Evolutionary conservation across 257 asterid species (phyloP), one percentile per base, ranked within the genome.

Genomic region (Linderniella brevidens): DNA sequence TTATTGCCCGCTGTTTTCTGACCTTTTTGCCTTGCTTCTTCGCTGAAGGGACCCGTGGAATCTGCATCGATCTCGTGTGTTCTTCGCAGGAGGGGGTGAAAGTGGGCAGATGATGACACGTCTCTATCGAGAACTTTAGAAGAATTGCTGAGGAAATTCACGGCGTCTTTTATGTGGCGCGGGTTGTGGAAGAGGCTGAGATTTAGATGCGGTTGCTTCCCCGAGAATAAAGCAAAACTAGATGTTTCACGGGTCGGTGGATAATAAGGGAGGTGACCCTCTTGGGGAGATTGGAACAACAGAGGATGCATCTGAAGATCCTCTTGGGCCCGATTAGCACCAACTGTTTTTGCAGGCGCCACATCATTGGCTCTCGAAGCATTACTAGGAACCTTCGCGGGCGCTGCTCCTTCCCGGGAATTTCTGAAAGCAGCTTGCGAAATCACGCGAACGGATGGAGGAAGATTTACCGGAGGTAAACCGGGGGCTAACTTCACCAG

Each of bases 261-360:
- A 64, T 66, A 65, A 64, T 70, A 71, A 17, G 75, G 80, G 62
- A 68, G 56, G 18, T 53, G 76, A 41, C 79, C 78, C 49, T 69
- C 79, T 62, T 73, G 77, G 53, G 93, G 72, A 39, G 77, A 47
- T 70, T 78, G 85, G 68, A 84, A 88, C 58, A 90, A 73, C 18
- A 85, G 73, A 63, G 99, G 99, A 75, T 90, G 99, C 94, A 90
- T 81, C 68, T 75, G 86, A 62, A 78, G 80, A 68, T 74, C 93
- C 17, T 79, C 56, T 13, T 68, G 73, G n/a, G 64, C 76, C 52
- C 67, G 67, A 59, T 73, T 82, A 8, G 47, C 49, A 48, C 61
- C 60, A 38, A 15, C 51, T 56, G 73, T 46, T 66, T 64, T 50
- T 41, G 52, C 18, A 62, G 47, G 61, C 16, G 54, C 51, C 48